Base-by-base conservation (phyloP, 257 asterid genomes). In the Haberlea rhodopensis region DNA sequence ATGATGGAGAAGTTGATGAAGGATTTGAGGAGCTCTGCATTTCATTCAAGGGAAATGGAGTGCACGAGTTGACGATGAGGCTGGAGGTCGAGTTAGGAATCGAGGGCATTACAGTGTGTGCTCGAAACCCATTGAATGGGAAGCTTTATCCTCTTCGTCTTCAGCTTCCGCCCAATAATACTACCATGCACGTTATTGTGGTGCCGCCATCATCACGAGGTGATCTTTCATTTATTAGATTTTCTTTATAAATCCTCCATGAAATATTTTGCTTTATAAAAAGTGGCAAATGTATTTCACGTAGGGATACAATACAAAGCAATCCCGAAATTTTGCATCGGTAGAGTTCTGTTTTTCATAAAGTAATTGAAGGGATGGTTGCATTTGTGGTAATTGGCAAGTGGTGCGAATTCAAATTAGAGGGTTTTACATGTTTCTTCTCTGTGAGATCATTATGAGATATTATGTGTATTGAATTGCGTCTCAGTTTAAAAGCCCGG, bases 91-190 rank as follows among this genome's bases (percentile, higher is more conserved):
- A 84, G 67, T 72, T 81, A 1, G 91, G 94, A 66, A 59, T 87
- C 4, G 66, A 79, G 8, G 95, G 88, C 21, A 63, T 87, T 48
- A 81, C 84, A 0, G 97, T 92, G 51, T 85, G 97, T 66, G 80
- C 94, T 0, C 62, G 76, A 63, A 87, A 95, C 68, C 94, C 96
- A 2, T 78, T 89, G 51, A 84, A 89, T 59, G 95, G 94, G 57
- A 92, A 89, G 61, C 88, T 92, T 54, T 90, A 81, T 64, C 97
- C 99, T 62, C 99, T 94, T 21, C 95, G 85, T 34, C 82, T 94
- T 68, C 95, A 85, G 78, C 96, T 94, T 71, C 99, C 99, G 49
- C 99, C 99, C 25, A 87, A 94, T 67, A 87, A 87, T n/a, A 60
- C 94, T 5, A 73, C 80, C 57, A 85, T 94, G 94, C 82, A 84